Evolutionary conservation across 805 yeast genomes (phyloP), one percentile per base, ranked within the genome.

Genomic region (Cyberlindnera xishuangbannaensis): DNA sequence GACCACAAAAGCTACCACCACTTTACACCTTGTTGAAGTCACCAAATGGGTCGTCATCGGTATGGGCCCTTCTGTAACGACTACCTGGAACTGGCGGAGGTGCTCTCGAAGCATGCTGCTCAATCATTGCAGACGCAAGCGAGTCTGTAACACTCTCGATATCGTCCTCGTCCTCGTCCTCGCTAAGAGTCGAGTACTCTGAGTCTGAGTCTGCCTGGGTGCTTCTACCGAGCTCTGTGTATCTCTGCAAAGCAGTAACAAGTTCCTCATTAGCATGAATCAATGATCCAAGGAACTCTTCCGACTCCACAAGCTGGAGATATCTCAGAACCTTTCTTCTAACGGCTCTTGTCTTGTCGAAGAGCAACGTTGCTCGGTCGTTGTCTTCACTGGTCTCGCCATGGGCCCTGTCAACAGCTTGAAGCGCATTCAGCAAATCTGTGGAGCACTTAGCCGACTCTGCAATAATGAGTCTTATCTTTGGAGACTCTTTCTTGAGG

Each of bases 241-340:
- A 88, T 33, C 65, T 59, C 46, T 76, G 74, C 48, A 92, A 68
- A 0, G 87, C 80, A 4, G 64, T 63, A 6, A 92, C 94, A 40
- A 92, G 69, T 54, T 85, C 88, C 48, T 92, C 98, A 54, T 92
- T 92, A 28, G 96, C 94, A 47, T 76, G 80, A 37, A 92, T 75
- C 42, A 92, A 67, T 27, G 85, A 71, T n/a, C 97, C 97, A 42
- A 92, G 60, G 41, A 77, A 82, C 50, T 85, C 95, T 43, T 88
- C 97, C 38, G 77, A 78, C 27, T 84, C 82, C 25, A 87, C 85
- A 32, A 75, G 67, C 59, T 92, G 97, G 44, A 92, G 67, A 54
- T 87, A 87, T 41, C 86, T 65, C 43, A 92, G 65, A 12, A 92
- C 76, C 48, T 76, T 78, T 39, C 95, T 70, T 55, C 98, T 74